Base-by-base conservation (phyloP, 2,329 filamentous ascomycete genomes). In the Trichoderma koningiopsis region DNA sequence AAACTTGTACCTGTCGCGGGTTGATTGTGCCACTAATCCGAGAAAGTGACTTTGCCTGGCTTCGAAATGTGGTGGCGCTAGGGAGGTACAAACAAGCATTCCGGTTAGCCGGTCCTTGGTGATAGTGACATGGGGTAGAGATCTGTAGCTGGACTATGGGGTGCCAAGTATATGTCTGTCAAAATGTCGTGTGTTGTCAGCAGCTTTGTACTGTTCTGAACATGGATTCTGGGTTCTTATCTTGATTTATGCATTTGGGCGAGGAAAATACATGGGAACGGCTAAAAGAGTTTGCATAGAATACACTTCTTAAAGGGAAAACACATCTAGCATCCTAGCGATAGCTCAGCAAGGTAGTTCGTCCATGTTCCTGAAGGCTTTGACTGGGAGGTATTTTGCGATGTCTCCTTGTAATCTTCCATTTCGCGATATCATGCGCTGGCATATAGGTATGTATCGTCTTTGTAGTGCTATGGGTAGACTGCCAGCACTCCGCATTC, bases 21-120 rank as follows among this genome's bases (percentile, higher is more conserved):
- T 63, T 29, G 22, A 63, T 16, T 43, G 49, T 60, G n/a, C 19
- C 40, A 19, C 24, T 49, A 58, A 40, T 24, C 56, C 47, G 10
- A 61, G 55, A 37, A 60, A 40, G 62, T 62, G 68, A 67, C 43
- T 47, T 33, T 56, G 35, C 24, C 61, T 35, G 53, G 27, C 49
- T 43, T 31, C 31, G 29, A 63, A 33, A 6, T 6, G 13, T n/a
- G 4, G 19, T 56, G 19, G 53, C 24, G 53, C 27, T 5, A 49
- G 10, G 22, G 33, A 49, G 10, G n/a, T 22, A 47, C 19, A 10
- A 47, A n/a, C 19, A n/a, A 49, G 43, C 22, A 22, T 5, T 49
- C n/a, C n/a, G 16, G 43, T 47, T n/a, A 31, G 52, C 29, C 4
- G 37, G 29, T 7, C 29, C 29, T 31, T 5, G 29, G 4, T 31